Evolutionary conservation across 306 rosid species (phyloP), one percentile per base, ranked within the genome.

Genomic region (Pterocarpus macrocarpus): DNA sequence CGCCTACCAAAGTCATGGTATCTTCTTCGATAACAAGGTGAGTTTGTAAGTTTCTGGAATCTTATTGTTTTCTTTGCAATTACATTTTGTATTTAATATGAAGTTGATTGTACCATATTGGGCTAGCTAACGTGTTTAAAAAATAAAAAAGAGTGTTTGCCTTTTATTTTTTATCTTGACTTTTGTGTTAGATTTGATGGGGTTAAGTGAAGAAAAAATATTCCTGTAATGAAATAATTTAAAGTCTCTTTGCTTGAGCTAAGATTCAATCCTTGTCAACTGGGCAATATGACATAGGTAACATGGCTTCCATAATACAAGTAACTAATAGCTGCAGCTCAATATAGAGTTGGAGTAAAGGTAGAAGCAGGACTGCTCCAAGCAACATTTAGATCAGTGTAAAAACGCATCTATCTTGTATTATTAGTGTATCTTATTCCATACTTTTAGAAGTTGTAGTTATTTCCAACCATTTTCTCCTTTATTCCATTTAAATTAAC

Each of bases 1-100:
- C 61, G 98, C 91, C 59, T 95, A 83, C 74, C 84, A 77, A 84
- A 81, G 91, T 83, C 90, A 88, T 81, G 98, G 89, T 36, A 88
- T 95, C 82, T 93, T 95, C 83, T 93, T 89, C 30, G 94, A 95
- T 87, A 88, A 91, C 89, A 95, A 95, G 97, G 99, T 93, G 72
- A 69, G 80, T 34, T 69, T 68, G 63, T 64, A n/a, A 52, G 28
- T 22, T 58, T 57, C 34, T 44, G 36, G 16, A 72, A 61, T 70
- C 68, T 71, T n/a, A 30, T 38, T 75, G 47, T n/a, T 79, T 71
- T 68, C 39, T 56, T 43, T 68, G 74, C 56, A 41, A 43, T 50
- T 75, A 67, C 43, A 35, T 59, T 63, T 82, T 58, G 61, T 64
- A 55, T 44, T 75, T 34, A 38, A 57, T 59, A 22, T 56, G 43